A percentile compares a stretch with the other conserved stretches of the same genome.
Conservation (phyloP, 2,329 filamentous ascomycete species). For the Pestalotiopsis sp. region DNA sequence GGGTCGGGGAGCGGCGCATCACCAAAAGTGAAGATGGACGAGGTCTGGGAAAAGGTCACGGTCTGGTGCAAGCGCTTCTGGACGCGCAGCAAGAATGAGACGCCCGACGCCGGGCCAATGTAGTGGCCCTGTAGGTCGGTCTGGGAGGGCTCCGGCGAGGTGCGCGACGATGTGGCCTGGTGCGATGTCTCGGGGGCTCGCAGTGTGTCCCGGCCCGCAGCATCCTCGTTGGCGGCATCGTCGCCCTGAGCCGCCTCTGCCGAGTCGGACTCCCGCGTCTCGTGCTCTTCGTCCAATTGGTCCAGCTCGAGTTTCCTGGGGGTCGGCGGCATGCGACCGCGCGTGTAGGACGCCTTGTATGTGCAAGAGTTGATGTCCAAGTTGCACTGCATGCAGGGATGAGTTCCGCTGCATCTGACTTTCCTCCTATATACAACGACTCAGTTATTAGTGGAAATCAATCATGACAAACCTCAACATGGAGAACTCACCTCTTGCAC, state of each 20-base stretch:
- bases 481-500: slow-evolving; percentile 44
- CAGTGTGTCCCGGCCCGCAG: background rate
- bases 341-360: slow-evolving; percentile 51
- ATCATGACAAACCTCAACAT: background rate
- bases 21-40: slow-evolving; percentile 51
- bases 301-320: background rate
- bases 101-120: slow-evolving; percentile 48
- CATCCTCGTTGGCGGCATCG: background rate
- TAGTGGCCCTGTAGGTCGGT: slow-evolving; percentile 49
- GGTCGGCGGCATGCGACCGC: slow-evolving; percentile 30
- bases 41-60: slow-evolving; percentile 35
- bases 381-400: slow-evolving; percentile 40
- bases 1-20: slow-evolving; percentile 49
- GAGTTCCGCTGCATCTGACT: slow-evolving; percentile 40
- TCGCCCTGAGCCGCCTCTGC: background rate
- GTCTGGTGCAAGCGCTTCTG: slow-evolving; percentile 50
- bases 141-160: slow-evolving; percentile 47
- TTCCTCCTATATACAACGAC: slow-evolving; percentile 31
- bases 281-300: background rate
- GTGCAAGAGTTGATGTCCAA: slow-evolving; percentile 39
- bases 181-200: background rate
- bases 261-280: background rate
- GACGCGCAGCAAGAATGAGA: slow-evolving; percentile 51
- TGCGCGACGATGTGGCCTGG: slow-evolving; percentile 31
- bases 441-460: background rate